Evolutionary conservation across 768 basidiomycete species (phyloP).

Genomic region (Serpula lacrymans): DNA sequence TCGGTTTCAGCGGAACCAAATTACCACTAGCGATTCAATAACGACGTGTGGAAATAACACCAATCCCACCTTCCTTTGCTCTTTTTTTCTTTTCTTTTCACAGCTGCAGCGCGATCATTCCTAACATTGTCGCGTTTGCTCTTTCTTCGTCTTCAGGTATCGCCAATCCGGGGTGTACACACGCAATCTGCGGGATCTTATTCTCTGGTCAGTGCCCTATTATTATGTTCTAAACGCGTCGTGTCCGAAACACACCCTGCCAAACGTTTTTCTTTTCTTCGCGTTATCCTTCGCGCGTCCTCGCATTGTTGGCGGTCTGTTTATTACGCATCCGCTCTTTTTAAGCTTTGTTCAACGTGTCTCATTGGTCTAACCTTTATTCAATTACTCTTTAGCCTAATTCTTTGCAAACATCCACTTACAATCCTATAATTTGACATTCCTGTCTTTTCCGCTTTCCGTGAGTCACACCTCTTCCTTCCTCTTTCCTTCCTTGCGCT

Average conservation of each 20-base stretch:
- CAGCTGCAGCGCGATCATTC: conserved; percentile 21
- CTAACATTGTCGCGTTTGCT: conserved; percentile 16
- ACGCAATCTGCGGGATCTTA: conserved; percentile 22
- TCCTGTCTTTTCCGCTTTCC: conserved; percentile 18
- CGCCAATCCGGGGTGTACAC: conserved; percentile 7
- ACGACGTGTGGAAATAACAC: conserved; percentile 33
- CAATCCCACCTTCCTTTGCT: conserved; percentile 22
- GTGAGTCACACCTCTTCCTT: conserved; percentile 21
- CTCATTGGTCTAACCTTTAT: conserved; percentile 16
- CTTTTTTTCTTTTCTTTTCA: conserved; percentile 26
- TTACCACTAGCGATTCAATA: conserved; percentile 32
- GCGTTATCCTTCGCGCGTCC: conserved; percentile 23
- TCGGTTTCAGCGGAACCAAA: conserved; percentile 28
- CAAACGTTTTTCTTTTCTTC: conserved; percentile 18
- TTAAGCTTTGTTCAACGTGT: conserved; percentile 18
- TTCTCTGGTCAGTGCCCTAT: conserved; percentile 27
- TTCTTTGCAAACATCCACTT: conserved; percentile 28
- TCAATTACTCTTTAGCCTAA: conserved; percentile 28
- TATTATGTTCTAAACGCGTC: conserved; percentile 25
- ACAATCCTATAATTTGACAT: conserved; percentile 30
- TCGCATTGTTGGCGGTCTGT: conserved; percentile 26
- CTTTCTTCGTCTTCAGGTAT: conserved; percentile 21
- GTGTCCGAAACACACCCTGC: conserved; percentile 27
- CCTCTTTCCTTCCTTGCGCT: conserved; percentile 14
- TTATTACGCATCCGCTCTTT: conserved; percentile 24